A percentile compares a stretch with the other conserved stretches of the same genome.
phyloP scores from a whole-genome alignment of 2,329 filamentous ascomycete species.

The Talaromyces sp. region DNA sequence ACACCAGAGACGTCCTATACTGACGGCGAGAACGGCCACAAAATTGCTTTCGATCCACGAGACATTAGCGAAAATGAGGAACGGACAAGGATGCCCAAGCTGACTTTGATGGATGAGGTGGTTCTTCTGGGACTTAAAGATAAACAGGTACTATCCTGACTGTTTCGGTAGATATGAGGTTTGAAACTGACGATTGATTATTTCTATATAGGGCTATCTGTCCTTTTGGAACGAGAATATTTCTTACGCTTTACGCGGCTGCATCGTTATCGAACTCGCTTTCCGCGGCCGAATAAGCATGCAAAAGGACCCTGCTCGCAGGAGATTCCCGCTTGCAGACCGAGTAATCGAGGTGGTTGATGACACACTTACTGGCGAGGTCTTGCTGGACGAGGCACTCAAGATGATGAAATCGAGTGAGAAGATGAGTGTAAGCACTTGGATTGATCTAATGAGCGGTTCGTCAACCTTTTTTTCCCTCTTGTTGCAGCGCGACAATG shows the following conservation, averaged over 20 bases:
- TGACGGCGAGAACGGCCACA: constrained; percentile 86
- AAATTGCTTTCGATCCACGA: constrained; percentile 94
- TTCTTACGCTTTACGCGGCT: constrained; percentile 92
- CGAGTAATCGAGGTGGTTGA: constrained; percentile 95
- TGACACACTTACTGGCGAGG: constrained; percentile 92
- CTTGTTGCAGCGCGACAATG: constrained; percentile 12
- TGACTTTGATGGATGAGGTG: constrained; percentile 98
- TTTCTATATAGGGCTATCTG: constrained; percentile 78
- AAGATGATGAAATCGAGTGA: constrained; percentile 99
- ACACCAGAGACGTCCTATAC: constrained; percentile 76
- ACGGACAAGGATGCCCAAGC: constrained; percentile 93
- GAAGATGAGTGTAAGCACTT: constrained; percentile 99
- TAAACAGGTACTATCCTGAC: constrained; percentile 67
- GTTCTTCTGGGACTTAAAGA: constrained; percentile 93
- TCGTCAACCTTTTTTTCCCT: constrained; percentile 31
- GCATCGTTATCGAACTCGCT: constrained; percentile 95
- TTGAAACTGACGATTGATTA: neutral
- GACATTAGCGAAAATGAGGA: constrained; percentile 97
- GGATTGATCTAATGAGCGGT: constrained; percentile 99
- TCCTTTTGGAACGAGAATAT: constrained; percentile 99
- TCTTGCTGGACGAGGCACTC: constrained; percentile 90
- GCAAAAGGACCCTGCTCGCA: constrained; percentile 90
- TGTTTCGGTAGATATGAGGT: neutral
- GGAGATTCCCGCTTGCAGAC: constrained; percentile 88
- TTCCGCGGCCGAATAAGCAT: constrained; percentile 96